These are phyloP conservation scores for Yarrowia sp. DNA, from an alignment of 805 yeast genomes.

Conservation along the genomic window DNA sequence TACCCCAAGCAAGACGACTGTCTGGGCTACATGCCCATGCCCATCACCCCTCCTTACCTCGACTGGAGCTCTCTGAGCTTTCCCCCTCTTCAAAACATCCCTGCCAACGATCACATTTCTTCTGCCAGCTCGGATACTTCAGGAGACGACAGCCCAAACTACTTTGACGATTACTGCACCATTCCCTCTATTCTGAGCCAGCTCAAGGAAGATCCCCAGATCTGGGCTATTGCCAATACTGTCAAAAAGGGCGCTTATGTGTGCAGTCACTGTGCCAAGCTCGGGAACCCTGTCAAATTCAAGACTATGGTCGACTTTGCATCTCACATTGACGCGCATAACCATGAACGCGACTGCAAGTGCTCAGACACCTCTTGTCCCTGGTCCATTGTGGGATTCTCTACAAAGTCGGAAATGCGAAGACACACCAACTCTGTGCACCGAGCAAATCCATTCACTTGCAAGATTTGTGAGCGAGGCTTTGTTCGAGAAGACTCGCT, in stretches of 20 bases:
- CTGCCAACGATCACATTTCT: not conserved
- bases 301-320: slow-evolving; percentile 18
- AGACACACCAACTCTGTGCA: slow-evolving; percentile 17
- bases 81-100: not conserved
- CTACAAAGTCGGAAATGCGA: not conserved
- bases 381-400: slow-evolving; percentile 20
- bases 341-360: slow-evolving; percentile 4
- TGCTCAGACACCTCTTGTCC: not conserved
- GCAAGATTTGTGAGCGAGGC: not conserved
- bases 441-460: not conserved
- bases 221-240: slow-evolving; percentile 2
- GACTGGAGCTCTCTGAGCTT: slow-evolving; percentile 3
- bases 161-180: not conserved
- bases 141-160: not conserved
- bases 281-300: not conserved
- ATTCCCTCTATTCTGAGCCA: not conserved
- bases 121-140: not conserved
- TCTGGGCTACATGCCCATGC: slow-evolving; percentile 3
- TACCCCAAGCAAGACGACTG: slow-evolving; percentile 6
- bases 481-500: slow-evolving; percentile 16
- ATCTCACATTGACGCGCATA: not conserved
- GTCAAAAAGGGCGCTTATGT: slow-evolving; percentile 12
- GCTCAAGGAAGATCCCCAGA: not conserved
- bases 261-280: slow-evolving; percentile 7
- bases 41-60: not conserved